Conservation (phyloP, 2,329 filamentous ascomycete genomes). For the Arthrobotrys musiformis region DNA sequence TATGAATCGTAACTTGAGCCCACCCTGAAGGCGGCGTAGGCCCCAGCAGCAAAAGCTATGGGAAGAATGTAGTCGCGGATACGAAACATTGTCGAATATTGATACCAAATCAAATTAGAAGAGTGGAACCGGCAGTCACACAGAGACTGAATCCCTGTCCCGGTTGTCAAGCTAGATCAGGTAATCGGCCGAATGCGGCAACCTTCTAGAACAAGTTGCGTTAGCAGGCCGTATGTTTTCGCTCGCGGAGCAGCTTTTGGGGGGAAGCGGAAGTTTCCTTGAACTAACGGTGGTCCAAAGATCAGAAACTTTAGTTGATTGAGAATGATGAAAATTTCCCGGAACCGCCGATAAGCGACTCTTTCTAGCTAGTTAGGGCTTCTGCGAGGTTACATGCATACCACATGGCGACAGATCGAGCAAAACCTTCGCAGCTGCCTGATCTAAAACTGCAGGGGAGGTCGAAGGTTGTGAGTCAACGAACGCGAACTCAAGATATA, state of each 20-base stretch:
- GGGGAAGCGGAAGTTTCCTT: not conserved
- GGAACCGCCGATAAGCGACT: slow-evolving; percentile 8
- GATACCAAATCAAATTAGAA: not conserved
- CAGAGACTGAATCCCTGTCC: not conserved
- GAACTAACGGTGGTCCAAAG: not conserved
- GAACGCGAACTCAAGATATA: not conserved
- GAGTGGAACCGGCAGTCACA: not conserved
- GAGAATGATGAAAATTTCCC: not conserved
- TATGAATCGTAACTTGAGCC: not conserved
- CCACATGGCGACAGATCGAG: not conserved
- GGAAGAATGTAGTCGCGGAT: not conserved
- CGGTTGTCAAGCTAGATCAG: not conserved
- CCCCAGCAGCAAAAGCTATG: not conserved
- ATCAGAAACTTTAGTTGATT: not conserved
- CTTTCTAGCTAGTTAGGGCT: not conserved
- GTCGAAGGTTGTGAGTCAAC: slow-evolving; percentile 1
- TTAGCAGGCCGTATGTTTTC: not conserved
- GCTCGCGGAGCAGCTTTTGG: not conserved
- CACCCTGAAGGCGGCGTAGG: slow-evolving; percentile 15
- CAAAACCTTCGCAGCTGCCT: slow-evolving; percentile 6
- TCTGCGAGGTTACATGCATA: slow-evolving; percentile 2
- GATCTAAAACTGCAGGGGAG: not conserved
- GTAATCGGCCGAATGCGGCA: slow-evolving; percentile 24
- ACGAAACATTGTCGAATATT: not conserved
- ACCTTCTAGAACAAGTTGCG: slow-evolving; percentile 1